Base-by-base conservation (phyloP, 352 stramenopile species). In the Pythium rishiriense region DNA sequence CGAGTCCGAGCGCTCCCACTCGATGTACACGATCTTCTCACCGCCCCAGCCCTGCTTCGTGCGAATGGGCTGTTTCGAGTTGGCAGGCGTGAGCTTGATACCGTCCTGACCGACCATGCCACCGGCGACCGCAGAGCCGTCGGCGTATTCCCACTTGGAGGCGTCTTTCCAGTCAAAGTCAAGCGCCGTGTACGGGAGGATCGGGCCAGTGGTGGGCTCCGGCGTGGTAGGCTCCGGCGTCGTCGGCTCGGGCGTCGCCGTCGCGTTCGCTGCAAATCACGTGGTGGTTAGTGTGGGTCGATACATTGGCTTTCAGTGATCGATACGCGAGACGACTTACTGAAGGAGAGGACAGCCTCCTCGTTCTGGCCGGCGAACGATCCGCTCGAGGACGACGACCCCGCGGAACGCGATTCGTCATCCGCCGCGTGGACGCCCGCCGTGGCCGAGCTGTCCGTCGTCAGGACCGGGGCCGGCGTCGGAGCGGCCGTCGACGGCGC, bases 121-220 rank as follows among this genome's bases (percentile, higher is more conserved):
- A 14, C 70, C 71, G 4, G 48, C 22, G 43, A 86, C 69, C 24
- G 51, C 47, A 6, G 50, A 33, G 24, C 76, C 79, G 49, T 69
- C 80, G 1, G 80, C 54, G 62, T 89, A 89, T 53, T 90, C 59
- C 83, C 83, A 90, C 39, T 85, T 82, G 46, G 68, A 75, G 22
- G 73, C 47, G 39, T 90, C 68, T 8, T 71, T 87, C 81, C 81
- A 93, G 68, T 88, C 71, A 50, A 90, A 93, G 60, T 86, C 76
- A 33, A 89, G 66, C 14, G 69, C 59, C 43, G 70, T 76, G 70
- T 82, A 90, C 24, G 69, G 66, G 21, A 87, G 68, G 35, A 59
- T 49, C 17, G 52, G 52, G 25, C 52, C 52, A 2, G 52, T 59
- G 8, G 51, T 58, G 11, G 51, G 50, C 50, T 49, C 43, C 43